Evolutionary conservation across 345 rosid genomes (phyloP), one percentile per base, ranked within the genome.

Genomic region (Heritiera littoralis): DNA sequence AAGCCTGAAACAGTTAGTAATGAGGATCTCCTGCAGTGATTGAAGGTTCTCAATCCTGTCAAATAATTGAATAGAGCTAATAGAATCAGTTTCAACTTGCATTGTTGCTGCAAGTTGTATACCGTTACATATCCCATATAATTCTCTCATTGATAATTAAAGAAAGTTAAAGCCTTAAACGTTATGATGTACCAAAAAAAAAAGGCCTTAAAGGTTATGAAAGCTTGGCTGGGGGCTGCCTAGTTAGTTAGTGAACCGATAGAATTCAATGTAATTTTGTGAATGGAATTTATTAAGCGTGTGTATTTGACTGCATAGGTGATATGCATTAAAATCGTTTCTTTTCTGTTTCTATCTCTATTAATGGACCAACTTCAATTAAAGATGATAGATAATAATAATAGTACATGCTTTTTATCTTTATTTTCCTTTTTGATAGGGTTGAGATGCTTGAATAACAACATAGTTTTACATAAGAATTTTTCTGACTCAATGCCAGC

Each of bases 401-500:
- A 2, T 9, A 28, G 5, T 4, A 28, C 38, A 17, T 28, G 66
- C 66, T 28, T 61, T 61, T 41, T 41, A 41, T 5, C 43, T 41
- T 1, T 38, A 61, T 61, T 13, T 55, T 63, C 18, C 41, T 13
- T 63, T 11, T 63, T 12, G 7, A 32, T 32, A 28, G 40, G 66
- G 18, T 3, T 32, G 41, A 64, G 41, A 35, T 64, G 45, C 10
- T 14, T 14, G 10, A 32, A 64, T 35, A 32, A 64, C 10, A 14
- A 35, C 45, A 20, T 64, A 13, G 30, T 67, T 67, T 35, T n/a
- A 18, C 58, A 20, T 46, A 45, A 70, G 40, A 13, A 70, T 3
- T 70, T 13, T 69, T 69, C 74, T 46, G 74, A 46, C 73, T 45
- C 38, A 69, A 23, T 38, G 70, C 35, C 32, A 59, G 35, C 65